A percentile compares a stretch with the other conserved stretches of the same genome.
These are phyloP conservation scores for Vararia minispora DNA, from an alignment of 768 basidiomycete genomes.

Conservation along the genomic window DNA sequence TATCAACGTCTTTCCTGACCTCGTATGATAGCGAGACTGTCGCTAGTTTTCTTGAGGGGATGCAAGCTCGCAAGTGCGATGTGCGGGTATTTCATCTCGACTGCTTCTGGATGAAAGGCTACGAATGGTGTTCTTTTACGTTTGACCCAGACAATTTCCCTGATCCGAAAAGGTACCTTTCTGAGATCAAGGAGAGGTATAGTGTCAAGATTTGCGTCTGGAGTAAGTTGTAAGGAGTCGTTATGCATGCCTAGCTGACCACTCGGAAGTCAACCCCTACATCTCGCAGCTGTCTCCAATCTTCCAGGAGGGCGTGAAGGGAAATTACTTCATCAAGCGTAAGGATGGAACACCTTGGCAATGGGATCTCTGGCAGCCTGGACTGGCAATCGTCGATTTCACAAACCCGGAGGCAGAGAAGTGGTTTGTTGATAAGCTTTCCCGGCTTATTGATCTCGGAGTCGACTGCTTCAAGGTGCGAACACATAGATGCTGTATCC, in stretches of 20 bases:
- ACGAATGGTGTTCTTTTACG: slow-evolving; percentile 67
- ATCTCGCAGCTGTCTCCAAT: slow-evolving; percentile 60
- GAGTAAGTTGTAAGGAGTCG: slow-evolving; percentile 31
- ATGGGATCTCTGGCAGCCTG: slow-evolving; percentile 61
- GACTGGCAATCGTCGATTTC: slow-evolving; percentile 54
- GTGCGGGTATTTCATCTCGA: slow-evolving; percentile 70
- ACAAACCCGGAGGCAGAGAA: slow-evolving; percentile 39
- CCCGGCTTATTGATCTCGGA: slow-evolving; percentile 32
- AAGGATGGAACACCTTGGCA: slow-evolving; percentile 59
- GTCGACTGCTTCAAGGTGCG: slow-evolving; percentile 42
- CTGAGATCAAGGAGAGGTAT: slow-evolving; percentile 48
- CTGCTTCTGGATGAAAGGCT: slow-evolving; percentile 70
- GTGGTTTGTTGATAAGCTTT: slow-evolving; percentile 36
- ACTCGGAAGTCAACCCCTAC: slow-evolving; percentile 54
- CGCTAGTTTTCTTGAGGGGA: slow-evolving; percentile 57
- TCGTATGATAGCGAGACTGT: slow-evolving; percentile 60
- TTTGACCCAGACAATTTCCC: slow-evolving; percentile 73
- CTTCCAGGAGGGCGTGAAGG: slow-evolving; percentile 55
- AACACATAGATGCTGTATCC: neutral
- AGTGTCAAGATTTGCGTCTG: slow-evolving; percentile 66
- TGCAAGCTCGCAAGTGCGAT: slow-evolving; percentile 48
- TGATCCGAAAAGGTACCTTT: slow-evolving; percentile 51
- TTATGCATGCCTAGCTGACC: neutral
- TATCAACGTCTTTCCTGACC: slow-evolving; percentile 69
- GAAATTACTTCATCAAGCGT: slow-evolving; percentile 62